Evolutionary conservation across 345 rosid species (phyloP).

Genomic region (Anacardium occidentale): DNA sequence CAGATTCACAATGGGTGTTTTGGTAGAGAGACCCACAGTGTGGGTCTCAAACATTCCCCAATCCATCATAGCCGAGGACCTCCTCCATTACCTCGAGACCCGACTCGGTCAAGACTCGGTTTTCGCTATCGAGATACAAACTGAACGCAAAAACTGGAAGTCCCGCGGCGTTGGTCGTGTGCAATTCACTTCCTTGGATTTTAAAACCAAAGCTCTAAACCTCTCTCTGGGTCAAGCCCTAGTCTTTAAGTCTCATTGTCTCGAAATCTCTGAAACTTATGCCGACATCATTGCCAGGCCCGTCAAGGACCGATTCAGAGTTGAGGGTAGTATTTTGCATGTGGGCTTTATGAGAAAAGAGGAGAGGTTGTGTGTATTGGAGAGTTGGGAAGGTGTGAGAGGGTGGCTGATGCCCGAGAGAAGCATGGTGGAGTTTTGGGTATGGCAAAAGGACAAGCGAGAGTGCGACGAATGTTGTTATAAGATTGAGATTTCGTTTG

Average conservation of each 20-base stretch:
- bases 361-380: constrained; percentile 49
- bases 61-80: constrained; percentile 62
- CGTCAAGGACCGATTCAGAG: constrained; percentile 32
- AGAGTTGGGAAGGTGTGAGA: constrained; percentile 62
- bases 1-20: constrained; percentile 13
- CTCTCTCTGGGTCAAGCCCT: constrained; percentile 50
- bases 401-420: constrained; percentile 84
- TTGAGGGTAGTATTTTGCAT: constrained; percentile 46
- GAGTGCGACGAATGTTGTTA: constrained; percentile 30
- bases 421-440: constrained; percentile 71
- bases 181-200: constrained; percentile 66
- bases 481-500: constrained; percentile 64
- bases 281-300: constrained; percentile 79
- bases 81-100: constrained; percentile 59
- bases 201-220: constrained; percentile 38
- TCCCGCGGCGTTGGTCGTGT: constrained; percentile 76
- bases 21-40: constrained; percentile 46
- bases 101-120: constrained; percentile 62
- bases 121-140: constrained; percentile 69
- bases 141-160: constrained; percentile 70
- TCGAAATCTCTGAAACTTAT: constrained; percentile 51
- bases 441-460: constrained; percentile 26
- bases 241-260: constrained; percentile 46
- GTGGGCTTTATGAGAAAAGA: constrained; percentile 53
- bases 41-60: constrained; percentile 61